Conservation (phyloP, 2,329 filamentous ascomycete species). For the Calonectria ilicicola region DNA sequence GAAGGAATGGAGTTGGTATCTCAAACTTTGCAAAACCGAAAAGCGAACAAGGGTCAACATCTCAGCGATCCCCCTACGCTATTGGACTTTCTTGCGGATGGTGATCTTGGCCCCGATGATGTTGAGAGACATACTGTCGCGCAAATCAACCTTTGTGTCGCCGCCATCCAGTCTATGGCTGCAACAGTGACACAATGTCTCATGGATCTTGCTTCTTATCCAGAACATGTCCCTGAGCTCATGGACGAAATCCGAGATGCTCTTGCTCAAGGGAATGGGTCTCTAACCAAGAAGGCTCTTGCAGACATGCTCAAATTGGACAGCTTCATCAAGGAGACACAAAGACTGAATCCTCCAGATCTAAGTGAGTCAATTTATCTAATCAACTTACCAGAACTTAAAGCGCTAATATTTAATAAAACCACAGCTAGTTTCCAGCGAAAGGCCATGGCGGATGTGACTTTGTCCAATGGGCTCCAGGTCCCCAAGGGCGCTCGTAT, state of each 20-base stretch:
- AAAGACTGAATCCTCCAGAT: constrained; percentile 15
- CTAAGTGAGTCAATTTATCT: background rate
- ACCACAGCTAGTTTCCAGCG: constrained; percentile 12
- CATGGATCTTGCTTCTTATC: constrained; percentile 17
- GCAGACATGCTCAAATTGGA: constrained; percentile 17
- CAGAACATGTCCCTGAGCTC: constrained; percentile 11
- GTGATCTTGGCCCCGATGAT: background rate
- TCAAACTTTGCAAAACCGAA: background rate
- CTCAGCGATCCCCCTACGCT: constrained; percentile 12
- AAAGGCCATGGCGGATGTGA: constrained; percentile 17
- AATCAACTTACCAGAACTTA: background rate
- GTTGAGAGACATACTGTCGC: constrained; percentile 14
- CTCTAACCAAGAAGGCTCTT: constrained; percentile 9
- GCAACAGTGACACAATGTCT: constrained; percentile 19
- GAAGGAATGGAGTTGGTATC: constrained; percentile 12
- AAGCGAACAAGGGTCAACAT: background rate
- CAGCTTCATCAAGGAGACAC: constrained; percentile 23
- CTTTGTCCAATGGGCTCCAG: constrained; percentile 15
- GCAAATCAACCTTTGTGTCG: constrained; percentile 21
- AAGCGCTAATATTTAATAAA: background rate
- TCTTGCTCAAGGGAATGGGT: background rate
- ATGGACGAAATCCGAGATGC: background rate
- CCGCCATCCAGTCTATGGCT: constrained; percentile 23
- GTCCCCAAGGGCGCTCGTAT: constrained; percentile 18
- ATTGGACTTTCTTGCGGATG: constrained; percentile 16